Evolutionary conservation across 129 eudicot genomes (phyloP).

Genomic region (Kitagawia praeruptora): DNA sequence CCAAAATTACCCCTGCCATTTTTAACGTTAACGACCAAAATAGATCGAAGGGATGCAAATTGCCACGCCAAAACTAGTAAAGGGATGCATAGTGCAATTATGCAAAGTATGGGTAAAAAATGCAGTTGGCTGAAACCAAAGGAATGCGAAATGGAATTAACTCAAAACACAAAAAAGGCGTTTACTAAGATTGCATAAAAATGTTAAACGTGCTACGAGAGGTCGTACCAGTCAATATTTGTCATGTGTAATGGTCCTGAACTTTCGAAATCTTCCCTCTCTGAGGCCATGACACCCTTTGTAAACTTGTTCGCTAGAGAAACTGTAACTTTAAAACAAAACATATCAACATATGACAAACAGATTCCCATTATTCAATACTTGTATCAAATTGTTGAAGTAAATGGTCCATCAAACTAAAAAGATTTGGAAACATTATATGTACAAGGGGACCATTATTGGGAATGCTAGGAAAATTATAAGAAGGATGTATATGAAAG

Average conservation of each 20-base stretch:
- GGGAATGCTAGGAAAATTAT: not conserved
- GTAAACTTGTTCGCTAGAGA: not conserved
- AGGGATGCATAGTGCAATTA: too few relatives aligned
- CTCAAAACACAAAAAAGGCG: not conserved
- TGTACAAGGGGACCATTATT: not conserved
- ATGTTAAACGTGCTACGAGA: not conserved
- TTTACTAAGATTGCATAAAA: too few relatives aligned
- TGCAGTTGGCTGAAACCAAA: too few relatives aligned
- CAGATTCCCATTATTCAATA: not conserved
- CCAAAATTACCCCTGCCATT: too few relatives aligned
- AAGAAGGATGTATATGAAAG: not conserved
- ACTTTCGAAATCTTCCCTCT: conserved; percentile 11
- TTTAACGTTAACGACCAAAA: too few relatives aligned
- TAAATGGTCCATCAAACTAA: not conserved
- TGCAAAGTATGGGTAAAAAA: too few relatives aligned
- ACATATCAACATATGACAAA: not conserved
- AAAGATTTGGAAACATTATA: too few relatives aligned
- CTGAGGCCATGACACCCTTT: conserved; percentile 4
- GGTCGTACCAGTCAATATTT: conserved; percentile 21
- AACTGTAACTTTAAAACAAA: not conserved
- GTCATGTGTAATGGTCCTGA: conserved; percentile 22
- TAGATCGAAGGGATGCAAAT: too few relatives aligned
- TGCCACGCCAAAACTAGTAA: too few relatives aligned
- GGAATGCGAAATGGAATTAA: too few relatives aligned
- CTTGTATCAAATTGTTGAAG: not conserved